Evolutionary conservation across 176 grass and related monocot genomes (phyloP).

Genomic region (Saccharum officinarum): DNA sequence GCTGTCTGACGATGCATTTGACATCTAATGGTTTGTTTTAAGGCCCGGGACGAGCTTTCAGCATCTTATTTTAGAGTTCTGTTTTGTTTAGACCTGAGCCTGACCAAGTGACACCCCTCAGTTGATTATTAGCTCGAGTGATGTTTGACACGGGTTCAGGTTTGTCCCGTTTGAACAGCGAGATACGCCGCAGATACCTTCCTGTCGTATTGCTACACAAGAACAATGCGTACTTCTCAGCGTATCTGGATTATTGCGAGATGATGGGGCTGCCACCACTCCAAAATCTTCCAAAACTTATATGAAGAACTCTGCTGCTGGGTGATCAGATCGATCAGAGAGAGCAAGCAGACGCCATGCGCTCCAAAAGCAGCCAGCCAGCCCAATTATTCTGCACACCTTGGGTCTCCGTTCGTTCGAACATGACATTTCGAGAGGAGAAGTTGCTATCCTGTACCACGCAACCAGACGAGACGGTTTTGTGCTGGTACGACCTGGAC

Average conservation of each 20-base stretch:
- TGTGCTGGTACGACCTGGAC: slow-evolving; percentile 21
- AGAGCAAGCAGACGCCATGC: slow-evolving; percentile 24
- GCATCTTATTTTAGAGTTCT: neutral
- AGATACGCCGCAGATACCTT: slow-evolving; percentile 31
- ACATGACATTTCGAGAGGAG: slow-evolving; percentile 28
- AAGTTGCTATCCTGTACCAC: slow-evolving; percentile 30
- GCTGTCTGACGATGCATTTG: neutral
- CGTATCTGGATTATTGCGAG: slow-evolving; percentile 22
- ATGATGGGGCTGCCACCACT: slow-evolving; percentile 6
- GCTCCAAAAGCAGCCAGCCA: slow-evolving; percentile 33
- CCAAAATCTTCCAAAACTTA: slow-evolving; percentile 23
- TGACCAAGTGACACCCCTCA: neutral
- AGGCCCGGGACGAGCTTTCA: neutral
- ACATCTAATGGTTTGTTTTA: neutral
- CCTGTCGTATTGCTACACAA: slow-evolving; percentile 2
- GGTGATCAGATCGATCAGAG: neutral
- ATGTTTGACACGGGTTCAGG: slow-evolving; percentile 20
- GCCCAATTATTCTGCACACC: slow-evolving; percentile 17
- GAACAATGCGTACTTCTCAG: slow-evolving; percentile 20
- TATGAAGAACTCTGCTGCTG: neutral
- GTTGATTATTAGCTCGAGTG: neutral
- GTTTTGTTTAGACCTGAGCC: neutral
- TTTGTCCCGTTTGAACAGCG: slow-evolving; percentile 3
- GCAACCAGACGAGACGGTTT: slow-evolving; percentile 31
- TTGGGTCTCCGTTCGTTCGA: slow-evolving; percentile 9